Percentiles rank a stretch among this genome's conserved stretches.
These are phyloP conservation scores for Plasmodium ovale DNA, from an alignment of 169 alveolate genomes.

Conservation along the genomic window DNA sequence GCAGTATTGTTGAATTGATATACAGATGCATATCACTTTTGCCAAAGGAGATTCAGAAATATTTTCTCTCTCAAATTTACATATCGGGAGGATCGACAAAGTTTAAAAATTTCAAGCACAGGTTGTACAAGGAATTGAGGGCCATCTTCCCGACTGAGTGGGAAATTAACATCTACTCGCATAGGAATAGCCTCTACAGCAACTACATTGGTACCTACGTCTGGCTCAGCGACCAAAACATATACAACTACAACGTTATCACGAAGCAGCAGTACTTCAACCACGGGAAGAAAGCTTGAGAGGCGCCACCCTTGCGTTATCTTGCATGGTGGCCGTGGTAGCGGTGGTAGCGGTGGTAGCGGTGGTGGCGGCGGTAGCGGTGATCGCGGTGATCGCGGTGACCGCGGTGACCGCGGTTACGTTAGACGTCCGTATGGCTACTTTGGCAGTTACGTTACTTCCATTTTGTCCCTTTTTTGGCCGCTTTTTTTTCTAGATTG, in stretches of 20 bases:
- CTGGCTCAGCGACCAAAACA: constrained; percentile 63
- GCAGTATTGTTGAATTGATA: constrained; percentile 83
- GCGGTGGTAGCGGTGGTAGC: too few species aligned
- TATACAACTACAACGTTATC: constrained; percentile 44
- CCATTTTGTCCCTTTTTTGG: too few species aligned
- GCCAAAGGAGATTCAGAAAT: constrained; percentile 80
- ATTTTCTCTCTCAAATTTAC: constrained; percentile 78
- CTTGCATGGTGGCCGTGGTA: too few species aligned
- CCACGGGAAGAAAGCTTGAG: constrained; percentile 10
- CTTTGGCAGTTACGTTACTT: too few species aligned
- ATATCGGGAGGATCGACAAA: constrained; percentile 84
- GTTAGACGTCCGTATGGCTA: too few species aligned
- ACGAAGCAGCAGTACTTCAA: constrained; percentile 60
- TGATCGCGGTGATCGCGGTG: too few species aligned
- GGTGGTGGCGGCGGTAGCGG: too few species aligned
- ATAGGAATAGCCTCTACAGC: constrained; percentile 55
- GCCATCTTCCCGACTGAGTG: constrained; percentile 77
- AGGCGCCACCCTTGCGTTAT: too few species aligned
- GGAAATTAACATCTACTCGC: constrained; percentile 76
- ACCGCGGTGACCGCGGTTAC: too few species aligned
- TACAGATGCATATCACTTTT: constrained; percentile 80
- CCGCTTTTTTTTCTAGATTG: too few species aligned
- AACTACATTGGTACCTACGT: constrained; percentile 74
- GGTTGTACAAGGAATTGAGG: constrained; percentile 81
- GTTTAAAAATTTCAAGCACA: constrained; percentile 79